phyloP scores from a whole-genome alignment of 495 filamentous ascomycete species.

The Trichoderma parareesei region DNA sequence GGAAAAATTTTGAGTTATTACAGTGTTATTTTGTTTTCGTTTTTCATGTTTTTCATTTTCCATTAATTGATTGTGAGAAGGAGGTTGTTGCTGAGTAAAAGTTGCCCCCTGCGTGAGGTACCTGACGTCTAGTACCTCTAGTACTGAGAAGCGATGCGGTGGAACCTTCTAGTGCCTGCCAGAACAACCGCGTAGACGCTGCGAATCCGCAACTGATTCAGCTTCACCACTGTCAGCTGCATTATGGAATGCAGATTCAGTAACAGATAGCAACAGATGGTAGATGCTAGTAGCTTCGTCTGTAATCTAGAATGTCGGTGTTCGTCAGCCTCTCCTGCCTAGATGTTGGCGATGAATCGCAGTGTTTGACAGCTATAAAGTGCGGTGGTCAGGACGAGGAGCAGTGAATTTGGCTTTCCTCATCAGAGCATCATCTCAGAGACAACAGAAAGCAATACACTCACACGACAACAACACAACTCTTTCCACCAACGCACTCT shows the following conservation, averaged over 20 bases:
- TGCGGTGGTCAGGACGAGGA: background rate
- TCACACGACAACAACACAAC: slow-evolving; percentile 1
- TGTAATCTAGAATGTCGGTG: background rate
- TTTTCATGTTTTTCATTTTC: background rate
- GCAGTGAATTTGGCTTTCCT: slow-evolving; percentile 7
- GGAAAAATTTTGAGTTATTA: too few species aligned
- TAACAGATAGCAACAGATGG: slow-evolving; percentile 17
- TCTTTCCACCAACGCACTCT: slow-evolving; percentile 3
- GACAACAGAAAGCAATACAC: slow-evolving; percentile 10
- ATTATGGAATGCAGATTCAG: slow-evolving; percentile 12
- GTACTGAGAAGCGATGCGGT: background rate
- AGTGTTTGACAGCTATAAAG: slow-evolving; percentile 11
- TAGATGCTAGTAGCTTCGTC: slow-evolving; percentile 3
- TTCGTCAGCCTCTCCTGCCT: slow-evolving; percentile 15
- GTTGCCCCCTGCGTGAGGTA: too few species aligned
- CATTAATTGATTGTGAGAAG: too few species aligned
- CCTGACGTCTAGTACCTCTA: too few species aligned
- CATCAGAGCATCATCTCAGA: slow-evolving; percentile 14
- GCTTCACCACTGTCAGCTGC: background rate
- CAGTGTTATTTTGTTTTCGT: background rate
- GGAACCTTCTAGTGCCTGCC: slow-evolving; percentile 9
- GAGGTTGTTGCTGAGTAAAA: too few species aligned
- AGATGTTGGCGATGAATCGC: slow-evolving; percentile 14
- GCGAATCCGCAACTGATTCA: background rate
- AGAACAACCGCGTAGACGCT: slow-evolving; percentile 1